Evolutionary conservation across 2,329 filamentous ascomycete species (phyloP).

Genomic region (Furcasterigmium sp.): DNA sequence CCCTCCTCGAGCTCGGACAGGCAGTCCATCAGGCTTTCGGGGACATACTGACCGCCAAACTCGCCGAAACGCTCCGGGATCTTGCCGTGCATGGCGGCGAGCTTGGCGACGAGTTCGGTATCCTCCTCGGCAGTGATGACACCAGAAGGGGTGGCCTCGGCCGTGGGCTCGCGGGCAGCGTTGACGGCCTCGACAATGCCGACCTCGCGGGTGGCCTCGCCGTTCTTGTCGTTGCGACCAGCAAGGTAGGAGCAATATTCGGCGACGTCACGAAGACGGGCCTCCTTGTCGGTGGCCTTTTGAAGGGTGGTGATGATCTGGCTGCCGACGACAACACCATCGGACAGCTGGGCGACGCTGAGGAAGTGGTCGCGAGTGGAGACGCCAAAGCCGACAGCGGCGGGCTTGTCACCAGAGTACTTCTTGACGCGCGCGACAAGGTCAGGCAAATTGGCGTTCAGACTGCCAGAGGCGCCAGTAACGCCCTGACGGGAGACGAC

Average conservation of each 20-base stretch:
- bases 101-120: conserved; percentile 68
- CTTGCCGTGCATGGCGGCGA: conserved; percentile 74
- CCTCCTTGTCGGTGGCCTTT: conserved; percentile 60
- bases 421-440: conserved; percentile 82
- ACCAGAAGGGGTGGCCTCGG: conserved; percentile 61
- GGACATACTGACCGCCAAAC: conserved; percentile 96
- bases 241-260: conserved; percentile 75
- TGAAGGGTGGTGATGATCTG: conserved; percentile 84
- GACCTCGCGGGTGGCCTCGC: conserved; percentile 55
- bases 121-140: conserved; percentile 54
- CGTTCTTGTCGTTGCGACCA: conserved; percentile 36
- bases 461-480: conserved; percentile 78
- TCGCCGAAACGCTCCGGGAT: conserved; percentile 87
- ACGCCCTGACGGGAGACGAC: conserved; percentile 97
- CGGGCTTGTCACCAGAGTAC: conserved; percentile 85
- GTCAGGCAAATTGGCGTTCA: conserved; percentile 77
- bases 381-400: conserved; percentile 92
- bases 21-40: conserved; percentile 97
- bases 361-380: conserved; percentile 93
- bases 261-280: conserved; percentile 64
- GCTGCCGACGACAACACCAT: conserved; percentile 94
- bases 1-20: conserved; percentile 84
- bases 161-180: conserved; percentile 53
- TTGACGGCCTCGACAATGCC: conserved; percentile 65
- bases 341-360: conserved; percentile 75